These are phyloP conservation scores for Ganoderma leucocontextum DNA, from an alignment of 1,284 basidiomycete species.

Conservation along the genomic window DNA sequence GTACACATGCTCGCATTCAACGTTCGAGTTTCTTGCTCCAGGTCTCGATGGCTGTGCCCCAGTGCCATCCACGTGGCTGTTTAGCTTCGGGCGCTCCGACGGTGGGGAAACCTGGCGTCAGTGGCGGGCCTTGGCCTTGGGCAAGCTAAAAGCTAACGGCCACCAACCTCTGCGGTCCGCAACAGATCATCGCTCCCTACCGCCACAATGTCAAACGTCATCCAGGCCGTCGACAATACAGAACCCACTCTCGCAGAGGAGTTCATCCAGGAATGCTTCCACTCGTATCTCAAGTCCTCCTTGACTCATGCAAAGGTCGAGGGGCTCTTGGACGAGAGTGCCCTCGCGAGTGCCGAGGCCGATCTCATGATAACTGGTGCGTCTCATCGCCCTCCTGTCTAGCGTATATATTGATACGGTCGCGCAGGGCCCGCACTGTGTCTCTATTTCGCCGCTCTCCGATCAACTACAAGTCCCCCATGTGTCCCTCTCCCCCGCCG, in stretches of 20 bases:
- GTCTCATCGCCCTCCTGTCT: constrained; percentile 31
- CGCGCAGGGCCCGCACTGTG: constrained; percentile 67
- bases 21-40: background rate
- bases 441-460: constrained; percentile 73
- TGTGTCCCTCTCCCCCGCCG: constrained; percentile 63
- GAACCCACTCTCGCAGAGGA: constrained; percentile 57
- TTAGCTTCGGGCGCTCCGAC: background rate
- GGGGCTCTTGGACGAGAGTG: constrained; percentile 70
- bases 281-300: constrained; percentile 80
- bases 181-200: background rate
- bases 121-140: background rate
- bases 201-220: constrained; percentile 24
- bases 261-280: constrained; percentile 78
- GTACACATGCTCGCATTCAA: background rate
- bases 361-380: constrained; percentile 84
- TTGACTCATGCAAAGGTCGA: constrained; percentile 80
- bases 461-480: constrained; percentile 68
- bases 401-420: background rate
- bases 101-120: background rate
- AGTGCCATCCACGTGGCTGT: background rate
- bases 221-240: constrained; percentile 25
- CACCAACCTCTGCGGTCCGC: background rate
- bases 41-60: background rate
- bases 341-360: constrained; percentile 76
- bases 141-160: background rate